A percentile compares a stretch with the other conserved stretches of the same genome.
phyloP scores from a whole-genome alignment of 176 grass and related monocot genomes.

The Cocos nucifera region DNA sequence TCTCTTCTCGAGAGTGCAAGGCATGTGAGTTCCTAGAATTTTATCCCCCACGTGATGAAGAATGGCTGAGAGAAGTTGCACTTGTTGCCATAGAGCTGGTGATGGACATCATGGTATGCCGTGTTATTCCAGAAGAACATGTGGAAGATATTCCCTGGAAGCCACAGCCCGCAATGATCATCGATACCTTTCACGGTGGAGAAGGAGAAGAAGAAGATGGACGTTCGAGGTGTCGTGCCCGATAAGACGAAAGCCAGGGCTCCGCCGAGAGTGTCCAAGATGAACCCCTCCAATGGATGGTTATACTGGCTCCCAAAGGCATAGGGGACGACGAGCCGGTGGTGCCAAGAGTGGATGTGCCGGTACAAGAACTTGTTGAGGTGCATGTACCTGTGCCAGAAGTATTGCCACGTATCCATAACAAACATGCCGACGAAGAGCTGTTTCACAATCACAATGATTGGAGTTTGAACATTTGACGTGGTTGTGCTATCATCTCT shows the following conservation, averaged over 20 bases:
- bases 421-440: slow-evolving; percentile 1
- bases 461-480: too few relatives aligned
- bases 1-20: not conserved
- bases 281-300: not conserved
- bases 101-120: slow-evolving; percentile 1
- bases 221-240: not conserved
- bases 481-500: too few relatives aligned
- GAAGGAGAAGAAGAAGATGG: slow-evolving; percentile 15
- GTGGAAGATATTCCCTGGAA: slow-evolving; percentile 2
- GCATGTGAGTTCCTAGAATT: not conserved
- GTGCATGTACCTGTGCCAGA: slow-evolving; percentile 11
- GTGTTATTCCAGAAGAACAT: slow-evolving; percentile 5
- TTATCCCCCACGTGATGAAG: slow-evolving; percentile 11
- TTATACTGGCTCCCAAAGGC: slow-evolving; percentile 9
- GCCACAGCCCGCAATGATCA: slow-evolving; percentile 1
- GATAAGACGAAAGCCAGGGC: not conserved
- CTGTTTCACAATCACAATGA: not conserved
- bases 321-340: slow-evolving; percentile 4
- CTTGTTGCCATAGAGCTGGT: not conserved
- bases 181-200: slow-evolving; percentile 6
- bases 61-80: slow-evolving; percentile 10
- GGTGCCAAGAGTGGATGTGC: slow-evolving; percentile 8
- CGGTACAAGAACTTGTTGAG: slow-evolving; percentile 4
- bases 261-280: slow-evolving; percentile 1
- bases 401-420: slow-evolving; percentile 3